Evolutionary conservation across 345 rosid genomes (phyloP), one percentile per base, ranked within the genome.

Genomic region (Ricinus communis): DNA sequence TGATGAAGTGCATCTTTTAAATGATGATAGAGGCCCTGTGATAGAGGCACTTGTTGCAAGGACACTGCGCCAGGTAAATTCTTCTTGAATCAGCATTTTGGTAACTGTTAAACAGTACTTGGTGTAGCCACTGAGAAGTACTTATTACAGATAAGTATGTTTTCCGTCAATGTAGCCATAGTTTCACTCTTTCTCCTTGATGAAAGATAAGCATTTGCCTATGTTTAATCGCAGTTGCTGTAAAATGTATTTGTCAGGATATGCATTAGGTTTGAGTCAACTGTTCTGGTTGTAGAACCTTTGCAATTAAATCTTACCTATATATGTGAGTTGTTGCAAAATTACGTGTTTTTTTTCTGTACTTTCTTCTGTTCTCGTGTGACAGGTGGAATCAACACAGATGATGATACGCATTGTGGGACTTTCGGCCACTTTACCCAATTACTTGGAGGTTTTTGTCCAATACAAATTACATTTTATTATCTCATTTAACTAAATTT

Each of bases 1-100:
- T 71, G 98, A 94, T 76, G 98, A 94, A 83, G 98, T 94, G 65
- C 98, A 94, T 84, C 98, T 94, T 75, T 77, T 94, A 81, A 94
- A 94, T 81, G 98, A 94, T 88, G 98, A 94, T 70, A 88, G 98
- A 87, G 98, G 98, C 66, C 87, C 97, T 72, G 98, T 94, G 38
- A 94, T 94, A 79, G 98, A 94, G 79, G 98, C 98, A 62, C 82
- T 94, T 66, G 98, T 94, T 66, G 98, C 98, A 73, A 87, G 98
- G 85, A 94, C 98, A 69, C 86, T 94, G 68, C 97, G 98, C 63
- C 98, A 94, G 97, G 98, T 90, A 82, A 82, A 58, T 0, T 55
- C 56, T 66, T 56, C 45, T 68, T 66, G 64, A 65, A 53, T 80
- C 38, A 58, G 71, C 59, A 5, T 52, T 66, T 8, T 64, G 46